Evolutionary conservation across 2,329 filamentous ascomycete species (phyloP).

Genomic region (Ascochyta koolunga): DNA sequence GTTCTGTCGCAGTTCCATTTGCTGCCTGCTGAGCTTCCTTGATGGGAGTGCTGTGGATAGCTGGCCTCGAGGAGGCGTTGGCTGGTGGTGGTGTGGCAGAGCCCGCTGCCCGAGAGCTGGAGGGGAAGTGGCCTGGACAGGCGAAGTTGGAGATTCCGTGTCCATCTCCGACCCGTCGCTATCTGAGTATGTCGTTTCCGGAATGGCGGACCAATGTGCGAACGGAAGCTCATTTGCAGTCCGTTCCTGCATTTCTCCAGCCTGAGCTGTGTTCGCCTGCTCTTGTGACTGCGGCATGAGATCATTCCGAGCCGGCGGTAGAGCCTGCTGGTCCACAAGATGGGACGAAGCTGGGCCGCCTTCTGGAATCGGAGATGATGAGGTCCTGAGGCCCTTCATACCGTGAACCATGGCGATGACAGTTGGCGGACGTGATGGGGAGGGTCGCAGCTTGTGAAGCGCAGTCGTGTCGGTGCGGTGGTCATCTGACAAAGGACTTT

Average conservation of each 20-base stretch:
- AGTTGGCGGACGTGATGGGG: neutral
- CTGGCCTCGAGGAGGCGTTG: no score
- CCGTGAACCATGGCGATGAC: neutral
- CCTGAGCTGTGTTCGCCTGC: no score
- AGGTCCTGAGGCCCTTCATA: neutral
- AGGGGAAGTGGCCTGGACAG: neutral
- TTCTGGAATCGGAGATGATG: neutral
- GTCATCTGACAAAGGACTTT: neutral
- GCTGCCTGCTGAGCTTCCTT: no score
- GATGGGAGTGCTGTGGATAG: no score
- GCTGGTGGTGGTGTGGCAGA: neutral
- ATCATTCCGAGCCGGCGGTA: no score
- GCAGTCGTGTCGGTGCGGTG: neutral
- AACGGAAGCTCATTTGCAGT: neutral
- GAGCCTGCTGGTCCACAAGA: neutral
- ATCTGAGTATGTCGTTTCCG: neutral
- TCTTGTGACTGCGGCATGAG: no score
- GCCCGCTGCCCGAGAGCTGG: neutral
- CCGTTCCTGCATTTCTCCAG: no score
- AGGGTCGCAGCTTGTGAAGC: neutral
- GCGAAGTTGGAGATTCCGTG: neutral
- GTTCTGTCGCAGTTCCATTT: no score
- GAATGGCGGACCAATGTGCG: neutral
- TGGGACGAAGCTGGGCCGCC: neutral
- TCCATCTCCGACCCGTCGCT: neutral